Evolutionary conservation across 495 filamentous ascomycete species (phyloP), one percentile per base, ranked within the genome.

Genomic region (Hypoxylon subgilvum): DNA sequence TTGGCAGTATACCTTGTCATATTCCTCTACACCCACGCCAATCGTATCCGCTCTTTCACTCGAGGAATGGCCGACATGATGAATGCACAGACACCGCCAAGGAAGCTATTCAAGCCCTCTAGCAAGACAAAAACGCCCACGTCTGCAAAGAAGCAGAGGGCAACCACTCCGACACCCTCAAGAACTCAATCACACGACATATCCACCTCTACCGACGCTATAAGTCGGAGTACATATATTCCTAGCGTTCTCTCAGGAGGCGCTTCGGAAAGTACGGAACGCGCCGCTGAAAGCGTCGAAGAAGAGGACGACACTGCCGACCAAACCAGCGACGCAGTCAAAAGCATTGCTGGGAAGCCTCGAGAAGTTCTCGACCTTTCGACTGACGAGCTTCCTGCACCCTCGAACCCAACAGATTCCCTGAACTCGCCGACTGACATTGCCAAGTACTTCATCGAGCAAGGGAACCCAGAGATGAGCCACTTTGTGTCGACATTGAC

Each of bases 71-170:
- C 61, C 45, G 65, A 68, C 42, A 56, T 57, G 32, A 23, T 68
- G 41, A 42, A 44, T 31, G 61, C 64, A 6, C 67, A 63, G 48
- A 67, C 64, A 19, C 53, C 67, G 19, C 54, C 61, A 19, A 70
- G 60, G 54, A 70, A 70, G 39, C 36, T 70, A 5, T 70, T 70
- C 51, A 70, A 70, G 48, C 57, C 67, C 38, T 63, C 67, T 16
- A 68, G 38, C 21, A 68, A 65, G 27, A 70, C 61, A 13, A 68
- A 67, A 40, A 65, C 64, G 18, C 64, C 65, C 13, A 65, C 65
- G 8, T 36, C 64, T 34, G 30, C 19, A 12, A 65, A 57, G 41
- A 54, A 41, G 14, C 54, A 63, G 42, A 49, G 34, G 49, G 27
- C 63, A 27, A 53, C 38, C 8, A 57, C 62, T 41, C 47, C 62